Percentiles rank a stretch among this genome's conserved stretches.
phyloP scores from a whole-genome alignment of 306 rosid genomes.

The Fagus crenata region DNA sequence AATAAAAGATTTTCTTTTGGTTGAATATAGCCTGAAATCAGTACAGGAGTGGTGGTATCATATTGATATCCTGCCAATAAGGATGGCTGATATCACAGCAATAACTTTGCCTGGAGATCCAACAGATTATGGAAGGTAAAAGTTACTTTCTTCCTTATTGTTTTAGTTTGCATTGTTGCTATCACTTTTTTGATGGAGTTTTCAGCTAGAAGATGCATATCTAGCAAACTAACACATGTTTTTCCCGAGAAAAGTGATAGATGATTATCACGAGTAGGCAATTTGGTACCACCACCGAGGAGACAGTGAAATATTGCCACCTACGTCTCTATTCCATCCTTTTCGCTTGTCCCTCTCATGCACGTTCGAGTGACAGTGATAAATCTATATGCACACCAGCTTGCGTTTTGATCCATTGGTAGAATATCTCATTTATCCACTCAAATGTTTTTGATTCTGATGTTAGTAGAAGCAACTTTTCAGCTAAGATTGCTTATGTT shows the following conservation, averaged over 20 bases:
- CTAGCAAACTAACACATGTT: neutral
- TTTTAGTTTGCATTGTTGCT: neutral
- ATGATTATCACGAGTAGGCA: slow-evolving; percentile 16
- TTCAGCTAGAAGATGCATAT: neutral
- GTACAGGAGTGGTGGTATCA: too few relatives aligned
- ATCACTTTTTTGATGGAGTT: neutral
- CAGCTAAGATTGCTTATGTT: neutral
- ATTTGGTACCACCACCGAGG: slow-evolving; percentile 32
- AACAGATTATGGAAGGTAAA: too few relatives aligned
- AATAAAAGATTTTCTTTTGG: too few relatives aligned
- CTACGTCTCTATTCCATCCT: slow-evolving; percentile 7
- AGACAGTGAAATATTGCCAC: slow-evolving; percentile 28
- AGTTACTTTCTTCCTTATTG: neutral
- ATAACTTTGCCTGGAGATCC: too few relatives aligned
- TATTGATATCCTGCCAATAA: too few relatives aligned
- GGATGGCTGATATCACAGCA: too few relatives aligned
- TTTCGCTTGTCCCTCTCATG: slow-evolving; percentile 34
- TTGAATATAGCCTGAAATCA: too few relatives aligned
- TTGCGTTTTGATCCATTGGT: neutral
- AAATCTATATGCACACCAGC: neutral
- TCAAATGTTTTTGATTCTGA: neutral
- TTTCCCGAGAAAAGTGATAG: slow-evolving; percentile 30
- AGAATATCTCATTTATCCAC: neutral
- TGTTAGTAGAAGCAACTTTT: neutral
- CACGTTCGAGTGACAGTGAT: slow-evolving; percentile 15